Base-by-base conservation (phyloP, 106 monocot species). In the Acorus calamus region DNA sequence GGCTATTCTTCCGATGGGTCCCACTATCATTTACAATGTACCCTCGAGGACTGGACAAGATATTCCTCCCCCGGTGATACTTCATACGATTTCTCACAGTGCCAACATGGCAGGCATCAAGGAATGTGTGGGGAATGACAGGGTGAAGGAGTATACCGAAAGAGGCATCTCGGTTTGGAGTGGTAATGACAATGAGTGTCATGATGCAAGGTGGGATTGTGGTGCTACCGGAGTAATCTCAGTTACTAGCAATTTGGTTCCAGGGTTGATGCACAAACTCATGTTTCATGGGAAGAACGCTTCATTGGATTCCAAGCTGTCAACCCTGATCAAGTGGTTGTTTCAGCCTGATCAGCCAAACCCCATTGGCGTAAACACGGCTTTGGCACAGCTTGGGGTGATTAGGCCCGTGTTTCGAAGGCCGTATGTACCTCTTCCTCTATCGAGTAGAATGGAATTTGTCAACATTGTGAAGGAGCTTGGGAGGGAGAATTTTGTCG, bases 1-100 rank as follows among this genome's bases (percentile, higher is more conserved):
- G 45, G 57, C 81, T 10, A 82, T 94, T 4, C 74, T 94, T 57
- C 76, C 83, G 7, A 94, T 89, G 84, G 94, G 89, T 2, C 94
- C 94, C 3, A 94, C 82, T 3, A 89, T 89, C 71, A 86, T 89
- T 4, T 94, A 89, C 70, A 94, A 89, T 58, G 94, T 94, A 14
- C 94, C 94, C 3, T 72, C 79, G 0, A 76, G 94, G 56, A 94
- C 86, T 14, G 89, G 89, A 6, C 89, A 94, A 52, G 89, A 94
- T 59, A 94, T 94, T 46, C 76, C 89, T 51, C 84, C 86, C 28
- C 9, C 49, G 2, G 81, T 89, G n/a, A 82, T 89, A 28, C 28
- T 28, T 10, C 66, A 78, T 6, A 45, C 53, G 8, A 46, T 94
- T 28, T 73, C 76, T 1, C 8, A 59, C 8, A 80, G 77, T 47